These are phyloP conservation scores for Trypanosoma lewisi DNA, from an alignment of 208 protist genomes.

Conservation along the genomic window DNA sequence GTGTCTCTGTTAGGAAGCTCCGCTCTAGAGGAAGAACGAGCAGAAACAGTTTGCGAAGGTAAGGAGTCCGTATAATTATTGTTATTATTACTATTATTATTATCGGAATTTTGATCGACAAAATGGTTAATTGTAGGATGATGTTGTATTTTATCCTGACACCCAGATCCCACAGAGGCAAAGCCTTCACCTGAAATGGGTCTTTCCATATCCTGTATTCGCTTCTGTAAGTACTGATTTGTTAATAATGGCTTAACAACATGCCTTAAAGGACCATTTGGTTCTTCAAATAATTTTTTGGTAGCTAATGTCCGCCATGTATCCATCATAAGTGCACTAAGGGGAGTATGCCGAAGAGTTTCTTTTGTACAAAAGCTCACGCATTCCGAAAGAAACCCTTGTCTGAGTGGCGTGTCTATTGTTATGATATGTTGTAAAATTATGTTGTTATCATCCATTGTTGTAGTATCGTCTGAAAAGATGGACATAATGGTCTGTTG, in stretches of 20 bases:
- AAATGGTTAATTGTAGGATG: constrained; percentile 49
- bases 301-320: constrained; percentile 28
- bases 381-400: constrained; percentile 17
- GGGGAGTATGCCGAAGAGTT: constrained; percentile 5
- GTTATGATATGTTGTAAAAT: constrained; percentile 11
- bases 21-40: neutral
- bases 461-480: constrained; percentile 44
- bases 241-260: constrained; percentile 31
- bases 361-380: constrained; percentile 13
- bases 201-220: constrained; percentile 39
- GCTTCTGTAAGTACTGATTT: constrained; percentile 26
- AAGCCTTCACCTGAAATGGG: constrained; percentile 51
- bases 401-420: constrained; percentile 1
- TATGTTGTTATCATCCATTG: neutral
- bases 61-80: too few species aligned
- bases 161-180: constrained; percentile 25
- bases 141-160: constrained; percentile 28
- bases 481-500: constrained; percentile 39
- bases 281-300: constrained; percentile 35
- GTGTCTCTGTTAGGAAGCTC: neutral
- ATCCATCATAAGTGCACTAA: constrained; percentile 25
- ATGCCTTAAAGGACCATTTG: constrained; percentile 24
- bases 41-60: neutral
- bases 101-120: neutral
- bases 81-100: too few species aligned